Base-by-base conservation (phyloP, 2,329 filamentous ascomycete genomes). In the Penicillium sclerotiorum region DNA sequence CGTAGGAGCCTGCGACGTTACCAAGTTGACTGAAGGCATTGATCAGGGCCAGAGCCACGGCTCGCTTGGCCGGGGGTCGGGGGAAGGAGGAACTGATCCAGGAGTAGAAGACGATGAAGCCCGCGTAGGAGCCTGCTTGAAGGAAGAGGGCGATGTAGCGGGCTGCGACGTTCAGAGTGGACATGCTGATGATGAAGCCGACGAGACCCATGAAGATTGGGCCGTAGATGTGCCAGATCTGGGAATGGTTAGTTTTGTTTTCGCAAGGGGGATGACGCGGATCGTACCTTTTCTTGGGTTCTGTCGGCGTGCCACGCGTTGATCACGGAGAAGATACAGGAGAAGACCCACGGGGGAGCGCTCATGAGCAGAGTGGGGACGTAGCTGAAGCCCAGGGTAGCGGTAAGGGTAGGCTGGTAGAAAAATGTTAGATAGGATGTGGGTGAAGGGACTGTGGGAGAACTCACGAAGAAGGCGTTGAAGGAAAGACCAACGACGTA, bases 31-130 rank as follows among this genome's bases (percentile, higher is more conserved):
- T 82, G 21, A 89, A 77, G 1, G 86, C 85, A 65, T 92, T 92
- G 72, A 91, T 88, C 56, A 88, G 84, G 4, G 87, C 89, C 4
- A 92, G 69, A 0, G 86, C 87, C 0, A 87, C 82, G 5, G 84
- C 84, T 47, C 87, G 80, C 73, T 90, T 90, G 17, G 88, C 86
- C 0, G 87, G 86, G 1, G 89, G 88, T 2, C 88, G 81, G 1
- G 88, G 87, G 52, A 92, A 79, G 4, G 62, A 64, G 22, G 59
- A 56, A 48, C 62, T 64, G 57, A 64, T 64, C 61, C 61, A 63
- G 15, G 62, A 64, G 53, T 64, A 64, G 55, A 64, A 63, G 32
- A 64, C 61, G 42, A 64, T 64, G 50, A 63, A 64, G 7, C 80
- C 80, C 0, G 81, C 80, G 54, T 85, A 85, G 2, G 80, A 78